A percentile compares a stretch with the other conserved stretches of the same genome.
Evolutionary conservation across 345 rosid species (phyloP).

Genomic region (Rubroshorea leprosula): DNA sequence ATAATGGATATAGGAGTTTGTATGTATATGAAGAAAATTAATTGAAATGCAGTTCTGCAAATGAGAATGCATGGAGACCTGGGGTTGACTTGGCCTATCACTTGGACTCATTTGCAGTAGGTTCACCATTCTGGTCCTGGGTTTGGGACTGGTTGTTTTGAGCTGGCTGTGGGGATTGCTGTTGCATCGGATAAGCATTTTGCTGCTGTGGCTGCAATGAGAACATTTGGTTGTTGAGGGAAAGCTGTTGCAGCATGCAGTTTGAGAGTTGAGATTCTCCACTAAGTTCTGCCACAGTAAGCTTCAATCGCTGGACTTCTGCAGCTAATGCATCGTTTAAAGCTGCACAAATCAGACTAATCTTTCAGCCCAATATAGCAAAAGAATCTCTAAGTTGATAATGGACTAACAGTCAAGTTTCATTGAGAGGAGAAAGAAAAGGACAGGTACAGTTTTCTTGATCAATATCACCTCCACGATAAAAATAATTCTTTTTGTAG

Average conservation of each 20-base stretch:
- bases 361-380: background rate
- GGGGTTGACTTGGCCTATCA: background rate
- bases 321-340: conserved; percentile 44
- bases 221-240: conserved; percentile 24
- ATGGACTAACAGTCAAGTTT: too few relatives aligned
- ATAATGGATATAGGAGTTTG: background rate
- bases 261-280: conserved; percentile 24
- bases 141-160: conserved; percentile 1
- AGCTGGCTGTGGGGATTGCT: conserved; percentile 15
- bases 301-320: conserved; percentile 46
- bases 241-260: conserved; percentile 27
- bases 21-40: background rate
- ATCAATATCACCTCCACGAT: background rate
- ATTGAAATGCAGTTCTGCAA: background rate
- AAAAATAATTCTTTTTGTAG: too few relatives aligned
- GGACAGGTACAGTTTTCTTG: background rate
- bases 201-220: conserved; percentile 25
- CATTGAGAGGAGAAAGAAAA: background rate
- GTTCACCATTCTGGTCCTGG: conserved; percentile 14
- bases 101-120: conserved; percentile 12
- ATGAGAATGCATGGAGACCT: background rate
- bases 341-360: conserved; percentile 27
- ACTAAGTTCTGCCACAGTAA: conserved; percentile 25
- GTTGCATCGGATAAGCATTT: conserved; percentile 21
- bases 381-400: background rate